Base-by-base conservation (phyloP, 2,329 filamentous ascomycete genomes). In the Daldinia sp. region DNA sequence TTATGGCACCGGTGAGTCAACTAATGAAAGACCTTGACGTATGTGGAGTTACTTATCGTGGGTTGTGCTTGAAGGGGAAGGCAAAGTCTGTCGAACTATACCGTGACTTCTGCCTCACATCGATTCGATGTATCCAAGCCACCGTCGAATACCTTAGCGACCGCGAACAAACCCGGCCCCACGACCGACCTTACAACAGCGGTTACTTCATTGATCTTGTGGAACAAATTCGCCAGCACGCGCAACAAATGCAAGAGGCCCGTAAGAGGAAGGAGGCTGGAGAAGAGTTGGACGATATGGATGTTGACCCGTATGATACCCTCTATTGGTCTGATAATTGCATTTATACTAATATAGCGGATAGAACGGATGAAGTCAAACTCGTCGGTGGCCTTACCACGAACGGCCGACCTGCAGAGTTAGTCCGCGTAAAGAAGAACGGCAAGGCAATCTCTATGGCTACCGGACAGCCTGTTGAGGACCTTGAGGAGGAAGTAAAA, bases 161-260 rank as follows among this genome's bases (percentile, higher is more conserved):
- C 79, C 90, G 90, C 79, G 94, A 98, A 80, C 93, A 95, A 83
- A 90, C 91, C 73, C 89, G 93, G 79, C 92, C 93, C 67, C 85
- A 89, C 81, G 95, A 98, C 81, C 90, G 92, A 76, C 93, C 94
- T 73, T 98, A 98, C 85, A 96, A 91, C 86, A 93, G 92, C 87
- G 93, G 93, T 79, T 98, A 98, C 83, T 98, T 98, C 80, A 91
- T 98, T 83, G 95, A 98, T 84, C 90, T 98, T 69, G 91, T 97
- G 80, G 93, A 97, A 80, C 94, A 98, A 88, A 94, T 98, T 75
- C 89, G 90, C 79, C 89, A 93, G 79, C 97, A 97, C 88, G 94
- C 93, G 68, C 88, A 90, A 76, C 92, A 96, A 79, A 89, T 98
- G 76, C 90, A 91, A 71, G 90, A 90, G 73, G 88, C 90, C 72